Evolutionary conservation across 2,329 filamentous ascomycete species (phyloP).

Genomic region (Hymenoscyphus linearis): DNA sequence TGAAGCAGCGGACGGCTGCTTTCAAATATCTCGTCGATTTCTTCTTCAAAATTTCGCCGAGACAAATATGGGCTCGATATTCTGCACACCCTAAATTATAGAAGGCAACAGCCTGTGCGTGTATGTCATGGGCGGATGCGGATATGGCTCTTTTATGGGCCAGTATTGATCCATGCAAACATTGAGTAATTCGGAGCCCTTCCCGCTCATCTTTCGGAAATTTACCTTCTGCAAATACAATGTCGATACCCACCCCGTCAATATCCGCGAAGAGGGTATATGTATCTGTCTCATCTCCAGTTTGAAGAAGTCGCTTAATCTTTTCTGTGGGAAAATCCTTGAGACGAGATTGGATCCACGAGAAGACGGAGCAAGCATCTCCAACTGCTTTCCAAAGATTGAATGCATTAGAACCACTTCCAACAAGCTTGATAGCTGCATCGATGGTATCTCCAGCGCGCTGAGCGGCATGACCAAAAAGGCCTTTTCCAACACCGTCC

Average conservation of each 20-base stretch:
- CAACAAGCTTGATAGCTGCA: slow-evolving; percentile 58
- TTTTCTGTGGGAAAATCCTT: slow-evolving; percentile 55
- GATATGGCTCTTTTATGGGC: slow-evolving; percentile 83
- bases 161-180: slow-evolving; percentile 68
- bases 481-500: slow-evolving; percentile 70
- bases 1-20: slow-evolving; percentile 84
- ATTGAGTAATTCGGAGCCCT: slow-evolving; percentile 46
- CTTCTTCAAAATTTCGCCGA: slow-evolving; percentile 47
- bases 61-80: slow-evolving; percentile 68
- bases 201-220: slow-evolving; percentile 30
- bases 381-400: slow-evolving; percentile 94
- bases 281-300: slow-evolving; percentile 43
- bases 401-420: slow-evolving; percentile 65
- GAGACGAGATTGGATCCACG: slow-evolving; percentile 65
- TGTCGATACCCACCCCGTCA: slow-evolving; percentile 54
- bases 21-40: slow-evolving; percentile 66
- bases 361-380: slow-evolving; percentile 82
- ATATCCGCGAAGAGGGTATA: slow-evolving; percentile 62
- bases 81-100: slow-evolving; percentile 97
- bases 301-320: slow-evolving; percentile 54
- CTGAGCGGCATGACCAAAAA: slow-evolving; percentile 77
- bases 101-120: slow-evolving; percentile 92
- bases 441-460: slow-evolving; percentile 64
- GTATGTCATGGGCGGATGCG: slow-evolving; percentile 64
- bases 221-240: slow-evolving; percentile 32